Base-by-base conservation (phyloP, 2,329 filamentous ascomycete genomes). In the Uncinocarpus reesii region DNA sequence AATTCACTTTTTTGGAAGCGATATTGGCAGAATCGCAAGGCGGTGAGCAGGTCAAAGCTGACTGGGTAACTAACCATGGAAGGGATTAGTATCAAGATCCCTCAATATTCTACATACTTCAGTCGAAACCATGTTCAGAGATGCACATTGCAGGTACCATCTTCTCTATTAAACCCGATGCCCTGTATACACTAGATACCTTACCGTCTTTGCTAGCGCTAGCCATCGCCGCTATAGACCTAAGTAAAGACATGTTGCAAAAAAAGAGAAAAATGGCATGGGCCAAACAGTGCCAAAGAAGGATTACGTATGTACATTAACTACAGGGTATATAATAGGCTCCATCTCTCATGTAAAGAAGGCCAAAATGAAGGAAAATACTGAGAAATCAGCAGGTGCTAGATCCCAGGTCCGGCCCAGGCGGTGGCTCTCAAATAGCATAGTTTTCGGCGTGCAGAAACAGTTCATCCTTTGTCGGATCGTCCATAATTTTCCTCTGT, bases 381-480 rank as follows among this genome's bases (percentile, higher is more conserved):
- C 11, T 5, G 32, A 21, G 23, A 37, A 37, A 37, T 21, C 4
- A 37, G 11, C 21, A 13, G 16, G 23, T 5, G 13, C 5, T 11
- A 37, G 23, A 18, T 7, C 5, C 32, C 32, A 7, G 32, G 15
- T 3, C 2, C 15, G 15, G 32, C 11, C 31, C 31, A 10, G 6
- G 10, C 16, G 10, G 8, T 23, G 2, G 4, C 26, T 28, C 32
- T 47, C 66, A 95, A 53, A 95, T 73, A 44, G 88, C 86, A 70
- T 95, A 95, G 65, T 95, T 95, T 73, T 96, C 90, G 2, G 89
- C 86, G 70, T 95, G 90, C 64, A 95, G 67, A 64, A 89, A 95
- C 47, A 96, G 84, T 75, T 95, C 90, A 62, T 95, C 89, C 40
- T 84, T 77, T 57, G 77, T 76, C 28, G 81, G 78, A 57, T 87